These are phyloP conservation scores for Geranomyces michiganensis DNA, from an alignment of 192 early-diverging fungal genomes.

Conservation along the genomic window DNA sequence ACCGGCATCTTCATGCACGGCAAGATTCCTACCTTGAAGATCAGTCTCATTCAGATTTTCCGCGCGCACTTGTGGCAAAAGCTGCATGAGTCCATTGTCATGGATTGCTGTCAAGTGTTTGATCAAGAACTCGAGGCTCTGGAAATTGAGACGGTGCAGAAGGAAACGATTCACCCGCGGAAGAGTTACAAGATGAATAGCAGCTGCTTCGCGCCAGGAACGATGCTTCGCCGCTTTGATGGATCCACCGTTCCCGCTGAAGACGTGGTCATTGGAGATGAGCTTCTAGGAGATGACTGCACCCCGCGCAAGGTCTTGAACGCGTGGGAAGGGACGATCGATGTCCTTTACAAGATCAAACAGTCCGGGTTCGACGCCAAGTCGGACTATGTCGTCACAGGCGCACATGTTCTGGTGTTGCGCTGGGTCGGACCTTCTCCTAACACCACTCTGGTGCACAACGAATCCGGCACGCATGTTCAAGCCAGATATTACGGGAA, in stretches of 20 bases:
- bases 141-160: conserved; percentile 98
- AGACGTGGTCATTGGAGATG: no score
- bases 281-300: background rate
- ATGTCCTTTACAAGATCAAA: no score
- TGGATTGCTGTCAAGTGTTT: conserved; percentile 79
- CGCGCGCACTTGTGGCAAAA: conserved; percentile 99
- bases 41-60: conserved; percentile 98
- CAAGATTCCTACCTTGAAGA: conserved; percentile 99
- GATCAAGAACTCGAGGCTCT: conserved; percentile 97
- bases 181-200: conserved; percentile 99
- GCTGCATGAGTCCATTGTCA: conserved; percentile 78
- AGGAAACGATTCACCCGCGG: conserved; percentile 98
- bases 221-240: background rate
- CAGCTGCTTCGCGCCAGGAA: conserved; percentile 64
- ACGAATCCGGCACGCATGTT: no score
- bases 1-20: conserved; percentile 99
- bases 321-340: no score
- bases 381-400: no score
- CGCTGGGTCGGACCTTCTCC: no score
- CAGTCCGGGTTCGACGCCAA: no score
- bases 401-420: no score
- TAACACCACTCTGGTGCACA: no score
- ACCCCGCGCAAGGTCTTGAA: no score
- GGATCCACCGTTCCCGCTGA: background rate
- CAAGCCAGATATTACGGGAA: no score